Evolutionary conservation across 2,329 filamentous ascomycete genomes (phyloP), one percentile per base, ranked within the genome.

Genomic region (Zymoseptoria ardabiliae): DNA sequence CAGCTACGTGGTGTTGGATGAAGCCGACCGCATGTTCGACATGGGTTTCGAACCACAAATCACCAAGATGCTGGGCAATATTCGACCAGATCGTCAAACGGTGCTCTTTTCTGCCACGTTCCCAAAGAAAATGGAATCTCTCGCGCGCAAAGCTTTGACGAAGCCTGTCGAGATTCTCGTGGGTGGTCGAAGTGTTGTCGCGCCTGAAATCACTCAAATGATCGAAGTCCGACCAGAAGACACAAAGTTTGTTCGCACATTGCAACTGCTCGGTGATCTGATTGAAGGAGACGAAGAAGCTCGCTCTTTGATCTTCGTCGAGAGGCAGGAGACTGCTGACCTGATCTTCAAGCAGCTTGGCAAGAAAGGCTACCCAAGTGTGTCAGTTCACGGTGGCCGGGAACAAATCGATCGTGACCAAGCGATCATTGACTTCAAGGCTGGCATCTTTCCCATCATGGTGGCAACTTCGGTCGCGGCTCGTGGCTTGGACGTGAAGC

Each of bases 1-100:
- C 11, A 94, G 91, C 0, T 99, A 97, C 72, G 86, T 97, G 22
- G 94, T 99, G 10, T 83, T 99, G 48, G 94, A 99, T 72, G 94
- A 99, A 76, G 94, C 94, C 53, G 94, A 99, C 75, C 88, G 94
- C 63, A 97, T 99, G 94, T 97, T 97, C 60, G 94, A 99, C 73
- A 97, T 99, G 94, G 94, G 94, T 13, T 99, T 99, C 71, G 93
- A 96, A 75, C 93, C 94, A 2, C 94, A 99, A 74, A 92, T 99
- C 57, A 94, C 94, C 85, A 97, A 96, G 75, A 94, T 99, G 60
- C 86, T 97, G 71, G 85, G 86, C 65, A 96, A 94, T 69, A 89
- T 96, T 72, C 87, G 94, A 53, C 92, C 94, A 0, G 90, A 97
- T 72, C 87, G 90, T 55, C 94, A 99, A 72, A 96, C 91, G 0